Evolutionary conservation across 306 rosid genomes (phyloP).

Genomic region (Rosa chinensis): DNA sequence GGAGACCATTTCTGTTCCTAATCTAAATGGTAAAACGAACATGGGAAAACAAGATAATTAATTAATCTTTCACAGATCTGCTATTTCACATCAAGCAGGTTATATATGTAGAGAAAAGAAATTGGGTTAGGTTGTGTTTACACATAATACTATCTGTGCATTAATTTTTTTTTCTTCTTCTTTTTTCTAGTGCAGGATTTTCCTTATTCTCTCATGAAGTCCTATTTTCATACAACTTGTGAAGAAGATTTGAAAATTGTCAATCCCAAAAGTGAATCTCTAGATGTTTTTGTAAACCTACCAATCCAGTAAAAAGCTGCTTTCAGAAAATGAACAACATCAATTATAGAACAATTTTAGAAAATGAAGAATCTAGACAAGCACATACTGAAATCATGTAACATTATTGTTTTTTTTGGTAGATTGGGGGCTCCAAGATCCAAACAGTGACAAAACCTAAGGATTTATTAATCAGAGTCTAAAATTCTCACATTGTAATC

Average conservation of each 20-base stretch:
- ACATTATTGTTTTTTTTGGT: not conserved
- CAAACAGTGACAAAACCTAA: not conserved
- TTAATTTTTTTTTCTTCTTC: not conserved
- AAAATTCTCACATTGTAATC: not conserved
- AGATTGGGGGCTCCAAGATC: not conserved
- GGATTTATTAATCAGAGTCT: not conserved
- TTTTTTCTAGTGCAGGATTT: not conserved
- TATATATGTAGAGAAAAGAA: too few relatives aligned
- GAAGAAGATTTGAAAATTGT: not conserved
- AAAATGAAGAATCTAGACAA: slow-evolving; percentile 8
- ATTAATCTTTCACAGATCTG: not conserved
- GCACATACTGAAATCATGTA: not conserved
- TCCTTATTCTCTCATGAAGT: not conserved
- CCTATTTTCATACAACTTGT: not conserved
- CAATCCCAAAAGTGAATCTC: slow-evolving; percentile 1
- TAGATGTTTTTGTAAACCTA: slow-evolving; percentile 6
- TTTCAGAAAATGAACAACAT: not conserved
- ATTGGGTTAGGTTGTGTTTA: not conserved
- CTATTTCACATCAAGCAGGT: not conserved
- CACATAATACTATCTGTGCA: too few relatives aligned
- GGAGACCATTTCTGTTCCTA: not conserved
- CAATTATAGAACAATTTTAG: not conserved
- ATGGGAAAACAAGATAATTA: not conserved
- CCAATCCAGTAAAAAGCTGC: slow-evolving; percentile 10
- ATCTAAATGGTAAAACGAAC: slow-evolving; percentile 7